phyloP scores from a whole-genome alignment of 148 eudicot species.

The Camellia sinensis region DNA sequence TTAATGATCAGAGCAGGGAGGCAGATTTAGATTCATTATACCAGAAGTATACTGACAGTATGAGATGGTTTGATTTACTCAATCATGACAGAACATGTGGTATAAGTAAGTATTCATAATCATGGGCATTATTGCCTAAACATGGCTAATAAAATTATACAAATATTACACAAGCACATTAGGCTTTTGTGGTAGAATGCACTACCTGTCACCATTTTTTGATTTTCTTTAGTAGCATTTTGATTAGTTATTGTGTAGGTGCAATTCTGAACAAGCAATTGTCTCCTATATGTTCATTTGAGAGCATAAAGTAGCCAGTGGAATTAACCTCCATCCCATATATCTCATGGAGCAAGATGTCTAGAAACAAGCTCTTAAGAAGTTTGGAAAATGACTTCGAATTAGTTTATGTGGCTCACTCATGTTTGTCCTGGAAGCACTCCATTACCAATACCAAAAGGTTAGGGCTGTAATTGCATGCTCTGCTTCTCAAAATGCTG shows the following conservation, averaged over 20 bases:
- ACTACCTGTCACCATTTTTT: not conserved
- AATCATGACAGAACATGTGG: slow-evolving; percentile 29
- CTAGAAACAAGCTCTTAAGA: slow-evolving; percentile 21
- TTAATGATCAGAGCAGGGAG: not conserved
- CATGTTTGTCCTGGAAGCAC: slow-evolving; percentile 47
- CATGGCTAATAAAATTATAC: too few species aligned
- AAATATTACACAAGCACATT: too few species aligned
- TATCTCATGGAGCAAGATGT: slow-evolving; percentile 18
- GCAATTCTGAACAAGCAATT: slow-evolving; percentile 22
- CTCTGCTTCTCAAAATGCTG: not conserved
- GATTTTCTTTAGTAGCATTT: not conserved
- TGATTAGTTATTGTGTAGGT: slow-evolving; percentile 11
- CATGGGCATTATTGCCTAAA: too few species aligned
- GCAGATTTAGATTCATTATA: slow-evolving; percentile 24
- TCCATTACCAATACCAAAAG: slow-evolving; percentile 33
- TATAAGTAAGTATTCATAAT: slow-evolving; percentile 24
- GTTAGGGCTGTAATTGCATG: slow-evolving; percentile 22
- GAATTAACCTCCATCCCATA: slow-evolving; percentile 15
- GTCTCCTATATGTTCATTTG: slow-evolving; percentile 12
- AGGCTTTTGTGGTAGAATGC: too few species aligned
- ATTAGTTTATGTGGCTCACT: slow-evolving; percentile 38
- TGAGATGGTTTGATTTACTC: slow-evolving; percentile 42
- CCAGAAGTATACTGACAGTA: slow-evolving; percentile 27
- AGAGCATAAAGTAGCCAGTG: slow-evolving; percentile 8
- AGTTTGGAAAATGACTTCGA: slow-evolving; percentile 40